Base-by-base conservation (phyloP, 148 eudicot genomes). In the Heliamphora exappendiculata region DNA sequence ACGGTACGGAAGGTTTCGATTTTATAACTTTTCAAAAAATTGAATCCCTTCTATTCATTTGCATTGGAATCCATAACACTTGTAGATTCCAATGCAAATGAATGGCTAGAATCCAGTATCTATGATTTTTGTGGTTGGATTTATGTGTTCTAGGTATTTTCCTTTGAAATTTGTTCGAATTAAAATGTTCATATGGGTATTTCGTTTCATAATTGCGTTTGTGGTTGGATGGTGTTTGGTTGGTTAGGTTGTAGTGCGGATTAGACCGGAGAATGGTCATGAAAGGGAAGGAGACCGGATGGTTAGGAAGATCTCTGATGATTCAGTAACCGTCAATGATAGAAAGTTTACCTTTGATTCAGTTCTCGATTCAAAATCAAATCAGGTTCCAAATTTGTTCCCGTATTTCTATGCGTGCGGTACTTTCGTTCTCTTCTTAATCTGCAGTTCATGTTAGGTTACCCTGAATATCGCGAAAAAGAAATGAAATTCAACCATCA, bases 191-290 rank as follows among this genome's bases (percentile, higher is more conserved):
- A 71, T 67, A 53, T 26, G 20, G 12, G 42, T 45, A n/a, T 70
- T 41, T 57, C 42, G 24, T 70, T 29, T 31, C 53, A 20, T 60
- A 62, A 67, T 58, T 42, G 34, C 39, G 67, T 14, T 14, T 47
- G 7, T 69, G 24, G 20, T 41, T 59, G 62, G 22, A 22, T 53
- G 66, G 39, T 50, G 2, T 76, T 66, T 65, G 34, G 51, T 82
- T 78, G 78, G 62, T 39, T 83, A 92, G 93, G 96, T 91, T 75
- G 84, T 88, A 24, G 94, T 85, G 76, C 86, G 97, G 77, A 87
- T 89, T 60, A 86, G 91, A 75, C 92, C 98, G 73, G 82, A 80
- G 57, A 85, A 84, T 75, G 84, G 70, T 54, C 80, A 81, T 80
- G 91, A 86, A 70, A 84, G 78, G 70, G 44, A 72, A 57, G 91